phyloP scores from a whole-genome alignment of 768 basidiomycete species.

The Tulasnella sp. region DNA sequence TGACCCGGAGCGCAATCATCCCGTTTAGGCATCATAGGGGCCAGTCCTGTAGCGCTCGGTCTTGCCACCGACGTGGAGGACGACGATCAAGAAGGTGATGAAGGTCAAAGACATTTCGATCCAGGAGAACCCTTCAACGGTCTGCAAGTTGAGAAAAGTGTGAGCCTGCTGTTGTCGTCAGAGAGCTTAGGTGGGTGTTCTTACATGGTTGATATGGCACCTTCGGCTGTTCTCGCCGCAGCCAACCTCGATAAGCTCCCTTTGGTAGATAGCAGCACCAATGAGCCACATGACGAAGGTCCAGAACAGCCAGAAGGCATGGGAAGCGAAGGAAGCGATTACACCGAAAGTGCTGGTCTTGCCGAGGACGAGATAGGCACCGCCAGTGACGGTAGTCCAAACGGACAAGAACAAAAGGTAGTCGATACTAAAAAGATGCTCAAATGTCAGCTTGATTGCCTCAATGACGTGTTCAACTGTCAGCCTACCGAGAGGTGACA shows the following conservation, averaged over 20 bases:
- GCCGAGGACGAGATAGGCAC: neutral
- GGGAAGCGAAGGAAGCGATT: constrained; percentile 13
- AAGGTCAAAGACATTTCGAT: constrained; percentile 20
- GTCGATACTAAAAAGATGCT: neutral
- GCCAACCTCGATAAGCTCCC: constrained; percentile 11
- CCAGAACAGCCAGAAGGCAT: constrained; percentile 18
- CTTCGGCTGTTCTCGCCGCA: constrained; percentile 11
- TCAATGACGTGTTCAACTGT: neutral
- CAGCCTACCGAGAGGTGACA: neutral
- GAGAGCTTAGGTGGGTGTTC: neutral
- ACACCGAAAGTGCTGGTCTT: constrained; percentile 6
- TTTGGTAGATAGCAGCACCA: constrained; percentile 14
- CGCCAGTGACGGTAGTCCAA: constrained; percentile 1
- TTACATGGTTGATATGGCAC: constrained; percentile 14
- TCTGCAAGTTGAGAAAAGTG: neutral
- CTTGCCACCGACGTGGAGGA: constrained; percentile 10
- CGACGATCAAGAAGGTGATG: constrained; percentile 2
- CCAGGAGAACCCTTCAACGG: constrained; percentile 9
- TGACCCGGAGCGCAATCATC: neutral
- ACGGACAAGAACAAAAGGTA: constrained; percentile 9
- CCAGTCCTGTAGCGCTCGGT: constrained; percentile 14
- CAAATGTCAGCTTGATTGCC: neutral
- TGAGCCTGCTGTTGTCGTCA: neutral
- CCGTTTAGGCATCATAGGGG: constrained; percentile 11
- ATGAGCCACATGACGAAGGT: constrained; percentile 17